phyloP scores from a whole-genome alignment of 2,329 filamentous ascomycete genomes.

The Ceratocystiopsis minuta region DNA sequence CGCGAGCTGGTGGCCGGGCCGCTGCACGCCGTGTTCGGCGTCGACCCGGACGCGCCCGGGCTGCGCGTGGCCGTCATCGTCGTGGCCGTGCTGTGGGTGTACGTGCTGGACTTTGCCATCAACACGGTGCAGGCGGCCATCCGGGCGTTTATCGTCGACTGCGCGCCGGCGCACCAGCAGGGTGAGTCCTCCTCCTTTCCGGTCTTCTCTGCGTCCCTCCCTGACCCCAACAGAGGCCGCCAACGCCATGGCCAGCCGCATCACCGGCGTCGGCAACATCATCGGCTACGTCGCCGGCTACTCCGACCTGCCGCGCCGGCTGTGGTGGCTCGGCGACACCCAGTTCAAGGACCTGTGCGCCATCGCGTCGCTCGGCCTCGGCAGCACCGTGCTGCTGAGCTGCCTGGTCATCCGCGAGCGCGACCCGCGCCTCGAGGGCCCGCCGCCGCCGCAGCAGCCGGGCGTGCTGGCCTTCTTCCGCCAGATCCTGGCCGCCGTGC shows the following conservation, averaged over 20 bases:
- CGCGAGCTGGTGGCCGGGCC: conserved; percentile 52
- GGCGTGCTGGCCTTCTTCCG: conserved; percentile 66
- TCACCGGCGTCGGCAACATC: conserved; percentile 79
- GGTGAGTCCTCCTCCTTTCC: conserved; percentile 14
- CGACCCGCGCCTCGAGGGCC: conserved; percentile 57
- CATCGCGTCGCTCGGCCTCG: conserved; percentile 60
- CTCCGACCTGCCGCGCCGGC: conserved; percentile 51
- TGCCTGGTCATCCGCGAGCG: conserved; percentile 54
- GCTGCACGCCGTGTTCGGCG: conserved; percentile 47
- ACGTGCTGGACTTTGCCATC: conserved; percentile 82
- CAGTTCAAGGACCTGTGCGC: conserved; percentile 89
- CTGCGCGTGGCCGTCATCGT: conserved; percentile 53
- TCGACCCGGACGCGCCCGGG: conserved; percentile 41
- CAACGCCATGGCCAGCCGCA: conserved; percentile 83
- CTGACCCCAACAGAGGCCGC: conserved; percentile 42
- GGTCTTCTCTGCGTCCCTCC: background rate
- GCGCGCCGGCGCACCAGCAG: conserved; percentile 81
- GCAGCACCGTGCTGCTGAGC: conserved; percentile 51
- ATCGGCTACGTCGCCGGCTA: conserved; percentile 79
- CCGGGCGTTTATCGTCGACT: conserved; percentile 84
- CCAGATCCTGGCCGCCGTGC: conserved; percentile 58
- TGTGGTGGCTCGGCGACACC: conserved; percentile 68
- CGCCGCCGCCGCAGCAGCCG: conserved; percentile 35
- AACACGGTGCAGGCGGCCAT: conserved; percentile 92
- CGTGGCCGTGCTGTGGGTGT: conserved; percentile 71